A percentile compares a stretch with the other conserved stretches of the same genome.
These are phyloP conservation scores for Lyophyllum decastes DNA, from an alignment of 768 basidiomycete genomes.

Conservation along the genomic window DNA sequence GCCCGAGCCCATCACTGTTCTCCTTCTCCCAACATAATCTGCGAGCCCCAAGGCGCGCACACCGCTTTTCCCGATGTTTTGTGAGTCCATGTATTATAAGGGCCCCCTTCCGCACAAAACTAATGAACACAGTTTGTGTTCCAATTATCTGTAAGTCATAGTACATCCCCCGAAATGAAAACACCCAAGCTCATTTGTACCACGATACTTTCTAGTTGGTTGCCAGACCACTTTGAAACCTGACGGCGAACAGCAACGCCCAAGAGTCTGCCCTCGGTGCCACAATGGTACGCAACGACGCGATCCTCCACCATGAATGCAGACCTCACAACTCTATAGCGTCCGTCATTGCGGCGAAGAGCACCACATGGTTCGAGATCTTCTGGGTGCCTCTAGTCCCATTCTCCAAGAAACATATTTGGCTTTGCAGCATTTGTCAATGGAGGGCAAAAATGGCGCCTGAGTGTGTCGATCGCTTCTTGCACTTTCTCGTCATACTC, in stretches of 20 bases:
- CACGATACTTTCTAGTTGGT: constrained; percentile 49
- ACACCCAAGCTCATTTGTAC: neutral
- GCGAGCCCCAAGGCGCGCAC: neutral
- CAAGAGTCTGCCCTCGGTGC: constrained; percentile 69
- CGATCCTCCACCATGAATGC: constrained; percentile 4
- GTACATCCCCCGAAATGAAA: neutral
- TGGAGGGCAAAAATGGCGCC: constrained; percentile 55
- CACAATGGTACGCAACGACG: constrained; percentile 59
- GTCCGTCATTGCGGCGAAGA: constrained; percentile 62
- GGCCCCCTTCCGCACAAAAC: neutral
- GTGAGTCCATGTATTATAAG: constrained; percentile 15
- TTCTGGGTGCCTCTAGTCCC: constrained; percentile 76
- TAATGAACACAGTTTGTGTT: constrained; percentile 42
- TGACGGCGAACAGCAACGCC: constrained; percentile 45
- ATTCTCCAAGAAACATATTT: constrained; percentile 58
- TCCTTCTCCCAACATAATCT: neutral
- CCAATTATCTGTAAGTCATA: constrained; percentile 49
- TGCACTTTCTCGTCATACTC: neutral
- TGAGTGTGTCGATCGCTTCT: constrained; percentile 38
- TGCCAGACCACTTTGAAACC: constrained; percentile 62
- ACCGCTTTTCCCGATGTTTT: constrained; percentile 19
- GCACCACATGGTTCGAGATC: constrained; percentile 73
- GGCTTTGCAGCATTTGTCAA: constrained; percentile 74
- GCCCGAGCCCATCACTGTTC: neutral
- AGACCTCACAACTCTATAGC: constrained; percentile 33